Base-by-base conservation (phyloP, 2,329 filamentous ascomycete genomes). In the Chrysoporthe puriensis region DNA sequence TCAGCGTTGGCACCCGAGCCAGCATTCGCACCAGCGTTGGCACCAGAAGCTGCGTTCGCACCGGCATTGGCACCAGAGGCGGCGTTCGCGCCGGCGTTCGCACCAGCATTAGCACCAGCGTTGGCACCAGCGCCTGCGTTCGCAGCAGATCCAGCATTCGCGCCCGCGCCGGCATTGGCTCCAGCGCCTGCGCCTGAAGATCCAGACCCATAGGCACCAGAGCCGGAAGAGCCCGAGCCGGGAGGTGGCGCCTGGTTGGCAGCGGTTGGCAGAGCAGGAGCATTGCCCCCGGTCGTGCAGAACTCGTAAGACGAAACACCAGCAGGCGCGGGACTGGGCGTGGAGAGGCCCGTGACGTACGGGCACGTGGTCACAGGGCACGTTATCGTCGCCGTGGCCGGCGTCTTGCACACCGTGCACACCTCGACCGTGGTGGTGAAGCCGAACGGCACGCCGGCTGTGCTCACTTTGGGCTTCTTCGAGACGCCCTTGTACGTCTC, bases 341-440 rank as follows among this genome's bases (percentile, higher is more conserved):
- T 42, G 11, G 54, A 60, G 16, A 65, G 34, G 8, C 56, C 63
- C 3, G 56, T 65, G 18, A 65, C 63, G 11, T 50, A 65, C 1
- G 63, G 63, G 54, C 54, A 65, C 4, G 63, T 65, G n/a, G 63
- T 65, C 42, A 52, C 56, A 5, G 63, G 63, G 16, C 46, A 46
- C n/a, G 63, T 59, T 7, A 65, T 18, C 3, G n/a, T 32, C 14
- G 63, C 63, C 0, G 42, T 65, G 16, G 21, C 34, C 2, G 63
- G 63, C 32, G 63, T 58, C 11, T 21, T n/a, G 54, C 43, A 50
- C 26, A 9, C 18, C 26, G 54, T 32, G 63, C 63, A 64, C 5
- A 43, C 16, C 40, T 13, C 4, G 52, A 40, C 16, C 3, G 63
- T 58, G 16, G 63, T 64, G 16, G 63, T 64, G 52, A 64, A 64